Conservation (phyloP, 495 filamentous ascomycete genomes). For the Mytilinidion resinicola region DNA sequence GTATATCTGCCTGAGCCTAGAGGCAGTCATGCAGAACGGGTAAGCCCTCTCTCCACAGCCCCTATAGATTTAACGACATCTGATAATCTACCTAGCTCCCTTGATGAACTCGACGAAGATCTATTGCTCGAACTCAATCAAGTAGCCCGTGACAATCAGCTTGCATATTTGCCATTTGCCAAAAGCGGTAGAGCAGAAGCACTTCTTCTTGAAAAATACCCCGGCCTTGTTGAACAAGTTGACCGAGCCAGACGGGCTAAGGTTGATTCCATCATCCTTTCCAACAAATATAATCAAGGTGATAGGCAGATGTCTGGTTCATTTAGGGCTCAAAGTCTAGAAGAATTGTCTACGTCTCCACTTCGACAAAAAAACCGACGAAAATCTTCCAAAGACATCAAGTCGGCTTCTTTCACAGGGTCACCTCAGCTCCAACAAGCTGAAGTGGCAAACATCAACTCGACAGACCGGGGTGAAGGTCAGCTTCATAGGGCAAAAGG, state of each 20-base stretch:
- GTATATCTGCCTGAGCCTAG: conserved; percentile 86
- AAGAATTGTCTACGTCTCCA: conserved; percentile 51
- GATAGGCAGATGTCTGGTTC: conserved; percentile 49
- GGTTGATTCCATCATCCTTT: conserved; percentile 55
- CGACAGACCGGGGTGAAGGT: too few relatives aligned
- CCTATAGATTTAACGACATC: neutral
- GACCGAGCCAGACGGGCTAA: conserved; percentile 50
- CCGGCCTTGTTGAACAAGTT: conserved; percentile 50
- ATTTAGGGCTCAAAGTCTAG: conserved; percentile 47
- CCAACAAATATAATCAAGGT: conserved; percentile 52
- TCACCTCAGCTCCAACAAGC: conserved; percentile 11
- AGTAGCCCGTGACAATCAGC: conserved; percentile 74
- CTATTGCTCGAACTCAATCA: conserved; percentile 70
- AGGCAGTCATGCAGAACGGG: conserved; percentile 83
- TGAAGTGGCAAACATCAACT: conserved; percentile 22
- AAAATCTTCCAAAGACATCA: conserved; percentile 42
- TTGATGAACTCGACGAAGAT: conserved; percentile 83
- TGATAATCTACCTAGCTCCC: conserved; percentile 43
- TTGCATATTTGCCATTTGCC: conserved; percentile 65
- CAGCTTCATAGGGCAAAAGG: too few relatives aligned
- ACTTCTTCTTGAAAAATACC: conserved; percentile 65
- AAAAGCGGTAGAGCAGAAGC: conserved; percentile 66
- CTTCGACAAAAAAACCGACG: conserved; percentile 48
- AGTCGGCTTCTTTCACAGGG: neutral
- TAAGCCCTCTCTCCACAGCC: conserved; percentile 33